Conservation (phyloP, 768 basidiomycete species). For the Termitomyces sp. region DNA sequence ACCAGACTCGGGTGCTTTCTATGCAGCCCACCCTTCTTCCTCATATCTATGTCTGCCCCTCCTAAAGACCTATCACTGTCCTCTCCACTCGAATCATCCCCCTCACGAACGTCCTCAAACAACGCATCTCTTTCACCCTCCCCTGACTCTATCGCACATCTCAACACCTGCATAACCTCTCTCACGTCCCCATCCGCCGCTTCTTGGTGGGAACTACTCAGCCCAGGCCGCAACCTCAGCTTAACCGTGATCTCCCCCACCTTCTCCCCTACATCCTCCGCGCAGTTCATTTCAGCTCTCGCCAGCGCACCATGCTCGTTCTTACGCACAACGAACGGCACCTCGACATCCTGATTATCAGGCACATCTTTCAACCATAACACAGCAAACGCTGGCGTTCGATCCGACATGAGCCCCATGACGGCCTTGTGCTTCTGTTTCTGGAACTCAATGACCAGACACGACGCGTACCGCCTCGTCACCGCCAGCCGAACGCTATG, state of each 20-base stretch:
- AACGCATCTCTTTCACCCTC: constrained; percentile 20
- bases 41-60: constrained; percentile 13
- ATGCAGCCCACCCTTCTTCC: constrained; percentile 41
- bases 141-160: constrained; percentile 35
- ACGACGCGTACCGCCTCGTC: constrained; percentile 37
- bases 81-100: constrained; percentile 12
- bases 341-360: constrained; percentile 28
- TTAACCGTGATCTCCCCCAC: constrained; percentile 31
- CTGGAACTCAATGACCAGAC: constrained; percentile 34
- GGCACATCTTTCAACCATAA: constrained; percentile 43
- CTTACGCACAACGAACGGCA: constrained; percentile 24
- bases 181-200: constrained; percentile 29
- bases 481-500: constrained; percentile 33
- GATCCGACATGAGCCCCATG: constrained; percentile 26
- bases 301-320: constrained; percentile 19
- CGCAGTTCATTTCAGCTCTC: constrained; percentile 25
- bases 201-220: constrained; percentile 39
- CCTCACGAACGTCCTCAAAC: background rate
- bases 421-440: constrained; percentile 17
- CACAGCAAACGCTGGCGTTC: constrained; percentile 31
- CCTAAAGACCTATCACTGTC: constrained; percentile 15
- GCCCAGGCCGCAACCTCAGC: constrained; percentile 36
- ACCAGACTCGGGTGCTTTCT: constrained; percentile 59
- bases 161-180: constrained; percentile 41
- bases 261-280: constrained; percentile 19